Evolutionary conservation across 2,329 filamentous ascomycete genomes (phyloP).

Genomic region (Fusarium proliferatum): DNA sequence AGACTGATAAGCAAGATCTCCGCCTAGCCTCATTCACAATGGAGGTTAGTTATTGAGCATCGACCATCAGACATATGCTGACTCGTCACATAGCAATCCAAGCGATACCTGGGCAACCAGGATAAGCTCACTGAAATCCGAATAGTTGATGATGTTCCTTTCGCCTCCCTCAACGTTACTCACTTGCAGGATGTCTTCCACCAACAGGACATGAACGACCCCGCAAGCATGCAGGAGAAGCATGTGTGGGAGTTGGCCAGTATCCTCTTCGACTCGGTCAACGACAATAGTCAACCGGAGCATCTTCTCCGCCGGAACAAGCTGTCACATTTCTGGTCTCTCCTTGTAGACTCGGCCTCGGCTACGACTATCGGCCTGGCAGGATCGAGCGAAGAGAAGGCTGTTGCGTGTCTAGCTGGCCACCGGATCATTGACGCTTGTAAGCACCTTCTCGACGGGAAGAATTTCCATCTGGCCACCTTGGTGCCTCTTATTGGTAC

Average conservation of each 20-base stretch:
- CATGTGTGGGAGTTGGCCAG: slow-evolving; percentile 87
- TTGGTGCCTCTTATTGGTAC: slow-evolving; percentile 85
- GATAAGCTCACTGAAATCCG: slow-evolving; percentile 66
- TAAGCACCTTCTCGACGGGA: slow-evolving; percentile 77
- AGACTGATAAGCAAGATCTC: slow-evolving; percentile 72
- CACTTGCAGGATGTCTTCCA: slow-evolving; percentile 55
- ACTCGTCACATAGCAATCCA: slow-evolving; percentile 59
- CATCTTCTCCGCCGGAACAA: slow-evolving; percentile 66
- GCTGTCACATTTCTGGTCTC: slow-evolving; percentile 75
- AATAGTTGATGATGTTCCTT: slow-evolving; percentile 68
- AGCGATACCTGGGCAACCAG: slow-evolving; percentile 66
- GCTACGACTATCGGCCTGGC: slow-evolving; percentile 67
- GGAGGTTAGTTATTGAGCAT: slow-evolving; percentile 53
- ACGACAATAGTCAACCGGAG: slow-evolving; percentile 53
- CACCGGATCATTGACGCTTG: slow-evolving; percentile 87
- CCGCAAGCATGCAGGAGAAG: slow-evolving; percentile 71
- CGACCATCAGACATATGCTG: neutral
- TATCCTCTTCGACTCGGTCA: slow-evolving; percentile 83
- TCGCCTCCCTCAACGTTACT: slow-evolving; percentile 58
- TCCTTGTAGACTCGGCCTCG: slow-evolving; percentile 71
- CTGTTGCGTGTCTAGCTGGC: slow-evolving; percentile 81
- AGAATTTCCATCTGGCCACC: slow-evolving; percentile 85
- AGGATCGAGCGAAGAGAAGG: slow-evolving; percentile 80
- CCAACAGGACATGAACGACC: slow-evolving; percentile 54
- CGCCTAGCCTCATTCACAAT: slow-evolving; percentile 72